Conservation (phyloP, 2,329 filamentous ascomycete species). For the Mycosphaerelloides madeirae region DNA sequence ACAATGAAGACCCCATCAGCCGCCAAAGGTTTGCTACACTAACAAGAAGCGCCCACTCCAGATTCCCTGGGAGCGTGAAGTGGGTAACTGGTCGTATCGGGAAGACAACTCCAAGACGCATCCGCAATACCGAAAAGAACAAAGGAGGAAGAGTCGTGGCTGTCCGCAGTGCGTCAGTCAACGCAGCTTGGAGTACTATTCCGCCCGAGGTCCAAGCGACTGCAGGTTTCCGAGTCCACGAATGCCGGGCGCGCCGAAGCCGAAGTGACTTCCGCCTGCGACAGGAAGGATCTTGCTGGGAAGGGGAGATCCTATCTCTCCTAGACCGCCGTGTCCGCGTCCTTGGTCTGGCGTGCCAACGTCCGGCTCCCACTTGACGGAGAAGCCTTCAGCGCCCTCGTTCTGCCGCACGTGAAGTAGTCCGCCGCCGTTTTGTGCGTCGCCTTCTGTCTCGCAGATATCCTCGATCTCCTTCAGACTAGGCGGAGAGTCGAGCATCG, state of each 20-base stretch:
- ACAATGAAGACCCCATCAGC: too few relatives aligned
- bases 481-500: conserved; percentile 54
- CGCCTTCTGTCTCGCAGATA: conserved; percentile 89
- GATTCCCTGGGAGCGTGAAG: too few relatives aligned
- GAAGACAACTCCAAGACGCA: too few relatives aligned
- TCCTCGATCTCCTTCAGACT: conserved; percentile 67
- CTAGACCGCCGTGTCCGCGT: conserved; percentile 29
- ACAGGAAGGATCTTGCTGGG: conserved; percentile 40
- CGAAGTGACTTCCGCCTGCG: conserved; percentile 4
- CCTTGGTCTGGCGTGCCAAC: conserved; percentile 28
- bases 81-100: too few relatives aligned
- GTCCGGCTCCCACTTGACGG: conserved; percentile 40
- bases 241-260: conserved; percentile 29
- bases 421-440: conserved; percentile 80
- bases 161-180: too few relatives aligned
- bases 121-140: too few relatives aligned
- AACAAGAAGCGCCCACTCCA: too few relatives aligned
- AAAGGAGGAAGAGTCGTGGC: too few relatives aligned
- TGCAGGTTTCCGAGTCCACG: background rate
- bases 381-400: conserved; percentile 28
- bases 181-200: too few relatives aligned
- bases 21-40: too few relatives aligned
- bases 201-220: background rate
- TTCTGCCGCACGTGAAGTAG: conserved; percentile 65
- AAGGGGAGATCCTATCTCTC: conserved; percentile 47